phyloP scores from a whole-genome alignment of 441 rosid species.

The Biscutella laevigata region DNA sequence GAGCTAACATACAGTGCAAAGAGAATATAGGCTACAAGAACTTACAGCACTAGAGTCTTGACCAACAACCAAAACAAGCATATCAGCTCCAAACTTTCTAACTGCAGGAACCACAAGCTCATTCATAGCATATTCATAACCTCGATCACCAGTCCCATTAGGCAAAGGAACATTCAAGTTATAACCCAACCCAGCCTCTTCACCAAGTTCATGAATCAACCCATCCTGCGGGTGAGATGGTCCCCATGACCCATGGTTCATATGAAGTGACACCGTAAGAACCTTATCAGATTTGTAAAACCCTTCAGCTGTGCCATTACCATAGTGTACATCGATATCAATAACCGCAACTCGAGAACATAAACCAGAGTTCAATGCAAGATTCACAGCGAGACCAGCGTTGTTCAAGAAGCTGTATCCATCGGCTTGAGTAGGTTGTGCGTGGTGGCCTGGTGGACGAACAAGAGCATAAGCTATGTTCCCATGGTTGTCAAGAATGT shows the following conservation, averaged over 20 bases:
- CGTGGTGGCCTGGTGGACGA: slow-evolving; percentile 91
- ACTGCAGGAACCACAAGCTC: slow-evolving; percentile 61
- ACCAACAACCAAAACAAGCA: slow-evolving; percentile 65
- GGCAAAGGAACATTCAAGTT: slow-evolving; percentile 79
- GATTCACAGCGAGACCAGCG: slow-evolving; percentile 60
- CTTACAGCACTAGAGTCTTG: slow-evolving; percentile 95
- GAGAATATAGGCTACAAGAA: slow-evolving; percentile 26
- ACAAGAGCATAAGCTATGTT: slow-evolving; percentile 63
- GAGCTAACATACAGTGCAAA: too few species aligned
- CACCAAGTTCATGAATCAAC: slow-evolving; percentile 61
- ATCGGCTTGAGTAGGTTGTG: slow-evolving; percentile 76
- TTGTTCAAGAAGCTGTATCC: slow-evolving; percentile 86
- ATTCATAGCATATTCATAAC: slow-evolving; percentile 52
- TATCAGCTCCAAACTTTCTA: slow-evolving; percentile 50
- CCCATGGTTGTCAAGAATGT: slow-evolving; percentile 52
- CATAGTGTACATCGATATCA: slow-evolving; percentile 85
- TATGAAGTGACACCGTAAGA: slow-evolving; percentile 75
- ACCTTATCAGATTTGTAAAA: slow-evolving; percentile 54
- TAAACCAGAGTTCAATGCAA: slow-evolving; percentile 50
- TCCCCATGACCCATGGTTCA: slow-evolving; percentile 96
- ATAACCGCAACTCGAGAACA: slow-evolving; percentile 47
- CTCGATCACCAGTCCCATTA: slow-evolving; percentile 74
- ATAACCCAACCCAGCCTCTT: slow-evolving; percentile 65
- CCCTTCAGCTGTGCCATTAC: slow-evolving; percentile 86
- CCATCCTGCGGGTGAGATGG: slow-evolving; percentile 81